A percentile compares a stretch with the other conserved stretches of the same genome.
Evolutionary conservation across 768 basidiomycete genomes (phyloP).

Genomic region (Tulasnella sp.): DNA sequence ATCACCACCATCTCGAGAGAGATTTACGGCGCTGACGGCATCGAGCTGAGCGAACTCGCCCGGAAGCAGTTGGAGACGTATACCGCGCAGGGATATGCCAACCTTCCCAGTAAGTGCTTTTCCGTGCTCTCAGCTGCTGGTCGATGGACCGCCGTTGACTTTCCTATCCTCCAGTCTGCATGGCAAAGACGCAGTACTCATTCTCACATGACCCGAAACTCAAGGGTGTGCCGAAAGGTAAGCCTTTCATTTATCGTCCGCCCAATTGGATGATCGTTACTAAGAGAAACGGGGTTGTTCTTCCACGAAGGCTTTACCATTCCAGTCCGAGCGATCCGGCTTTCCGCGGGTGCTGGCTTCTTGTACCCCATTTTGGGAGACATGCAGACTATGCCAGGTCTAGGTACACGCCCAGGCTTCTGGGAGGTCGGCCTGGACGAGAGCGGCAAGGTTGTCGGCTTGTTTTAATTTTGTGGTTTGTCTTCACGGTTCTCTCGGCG

Average conservation of each 20-base stretch:
- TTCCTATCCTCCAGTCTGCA: slow-evolving; percentile 51
- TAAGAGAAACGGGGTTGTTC: neutral
- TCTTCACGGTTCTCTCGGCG: neutral
- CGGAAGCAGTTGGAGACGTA: slow-evolving; percentile 81
- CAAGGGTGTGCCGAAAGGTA: slow-evolving; percentile 79
- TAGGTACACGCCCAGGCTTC: slow-evolving; percentile 85
- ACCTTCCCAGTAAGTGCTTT: slow-evolving; percentile 55
- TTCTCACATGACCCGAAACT: slow-evolving; percentile 90
- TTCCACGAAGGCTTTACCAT: slow-evolving; percentile 66
- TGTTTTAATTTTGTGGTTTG: slow-evolving; percentile 47
- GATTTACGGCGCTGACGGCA: slow-evolving; percentile 89
- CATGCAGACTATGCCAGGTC: slow-evolving; percentile 98
- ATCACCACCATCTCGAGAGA: slow-evolving; percentile 78
- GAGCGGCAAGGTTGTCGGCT: slow-evolving; percentile 70
- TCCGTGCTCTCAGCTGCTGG: neutral
- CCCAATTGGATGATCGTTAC: neutral
- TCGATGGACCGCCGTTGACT: neutral
- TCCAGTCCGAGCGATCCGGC: slow-evolving; percentile 76
- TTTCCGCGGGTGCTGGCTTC: slow-evolving; percentile 93
- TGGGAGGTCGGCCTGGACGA: slow-evolving; percentile 82
- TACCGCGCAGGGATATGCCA: slow-evolving; percentile 74
- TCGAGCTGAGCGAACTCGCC: slow-evolving; percentile 76
- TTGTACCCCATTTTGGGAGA: slow-evolving; percentile 91
- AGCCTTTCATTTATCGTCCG: slow-evolving; percentile 16
- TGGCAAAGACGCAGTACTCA: slow-evolving; percentile 97